phyloP scores from a whole-genome alignment of 805 yeast species.

The Lachancea sp. region DNA sequence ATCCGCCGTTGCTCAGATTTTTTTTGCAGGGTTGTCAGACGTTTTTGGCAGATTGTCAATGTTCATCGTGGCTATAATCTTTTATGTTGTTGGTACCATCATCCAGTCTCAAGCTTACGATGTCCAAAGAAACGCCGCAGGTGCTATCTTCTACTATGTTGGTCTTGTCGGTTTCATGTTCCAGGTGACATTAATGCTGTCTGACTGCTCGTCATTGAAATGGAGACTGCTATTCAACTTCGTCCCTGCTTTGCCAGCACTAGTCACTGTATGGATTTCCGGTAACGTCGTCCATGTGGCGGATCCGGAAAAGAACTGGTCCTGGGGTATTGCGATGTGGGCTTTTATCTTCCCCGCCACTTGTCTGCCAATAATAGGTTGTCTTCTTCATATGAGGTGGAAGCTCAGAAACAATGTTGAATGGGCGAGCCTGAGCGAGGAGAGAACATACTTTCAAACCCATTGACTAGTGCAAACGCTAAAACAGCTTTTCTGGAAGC shows the following conservation, averaged over 20 bases:
- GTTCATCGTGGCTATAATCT: conserved; percentile 36
- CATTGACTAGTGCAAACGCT: conserved; percentile 33
- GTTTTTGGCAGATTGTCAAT: conserved; percentile 49
- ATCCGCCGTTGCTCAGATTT: conserved; percentile 52
- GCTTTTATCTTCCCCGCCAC: conserved; percentile 66
- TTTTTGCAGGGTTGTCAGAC: conserved; percentile 51
- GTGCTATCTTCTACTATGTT: conserved; percentile 40
- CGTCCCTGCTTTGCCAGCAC: conserved; percentile 63
- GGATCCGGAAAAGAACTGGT: conserved; percentile 39
- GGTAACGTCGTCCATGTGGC: conserved; percentile 47
- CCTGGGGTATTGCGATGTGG: conserved; percentile 79
- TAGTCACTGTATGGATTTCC: conserved; percentile 72
- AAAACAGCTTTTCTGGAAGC: conserved; percentile 39
- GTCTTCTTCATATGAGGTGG: conserved; percentile 50
- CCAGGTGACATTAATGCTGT: conserved; percentile 48
- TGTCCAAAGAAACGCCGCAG: conserved; percentile 49
- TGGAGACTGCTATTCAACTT: conserved; percentile 65
- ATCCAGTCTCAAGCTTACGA: conserved; percentile 50
- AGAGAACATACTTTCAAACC: conserved; percentile 35
- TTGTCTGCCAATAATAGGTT: conserved; percentile 49
- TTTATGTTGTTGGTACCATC: conserved; percentile 50
- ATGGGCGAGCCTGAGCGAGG: conserved; percentile 37
- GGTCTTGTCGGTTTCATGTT: conserved; percentile 63
- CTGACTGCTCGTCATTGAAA: conserved; percentile 61
- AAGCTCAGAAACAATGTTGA: conserved; percentile 49